Base-by-base conservation (phyloP, 2,329 filamentous ascomycete genomes). In the Furcasterigmium furcatum region DNA sequence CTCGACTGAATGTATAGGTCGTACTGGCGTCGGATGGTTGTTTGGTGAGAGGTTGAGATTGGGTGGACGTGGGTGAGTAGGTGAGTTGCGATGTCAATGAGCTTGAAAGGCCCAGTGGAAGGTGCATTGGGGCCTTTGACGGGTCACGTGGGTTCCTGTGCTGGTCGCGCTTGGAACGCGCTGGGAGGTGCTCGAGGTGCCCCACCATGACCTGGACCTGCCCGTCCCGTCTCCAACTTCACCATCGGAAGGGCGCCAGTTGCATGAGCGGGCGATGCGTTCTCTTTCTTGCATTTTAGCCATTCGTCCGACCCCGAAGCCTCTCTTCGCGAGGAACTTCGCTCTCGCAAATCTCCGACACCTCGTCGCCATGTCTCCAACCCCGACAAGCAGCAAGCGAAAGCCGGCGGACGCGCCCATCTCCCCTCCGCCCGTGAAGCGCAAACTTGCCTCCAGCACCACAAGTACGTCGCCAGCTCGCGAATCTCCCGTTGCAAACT, bases 361-460 rank as follows among this genome's bases (percentile, higher is more conserved):
- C 4, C 12, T 36, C 16, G n/a, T 16, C 27, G 30, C 19, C 20
- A 52, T 52, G 50, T 48, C 50, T 6, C 39, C 41, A 2, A 38
- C 47, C 7, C 36, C 44, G n/a, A 27, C 24, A 27, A n/a, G 34
- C 39, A 20, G 30, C 34, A 71, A 71, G 51, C 63, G 68, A 36
- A 68, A 66, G 47, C 57, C 61, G 19, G 43, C 57, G 43, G 70
- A 72, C 32, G 64, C 62, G 22, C 56, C 72, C 18, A 68, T 80
- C 46, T 80, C 77, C 32, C 78, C 78, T 12, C 78, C 78, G 10
- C 72, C 71, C 1, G 22, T 73, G 48, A 80, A 80, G 56, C 72
- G 77, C 30, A 77, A 74, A 50, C 55, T 73, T 9, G 73, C 78
- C 53, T 76, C 72, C 54, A 66, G 62, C 32, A 77, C 76, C 41